Evolutionary conservation across 495 filamentous ascomycete genomes (phyloP), one percentile per base, ranked within the genome.

Genomic region (Penicillium paxilli): DNA sequence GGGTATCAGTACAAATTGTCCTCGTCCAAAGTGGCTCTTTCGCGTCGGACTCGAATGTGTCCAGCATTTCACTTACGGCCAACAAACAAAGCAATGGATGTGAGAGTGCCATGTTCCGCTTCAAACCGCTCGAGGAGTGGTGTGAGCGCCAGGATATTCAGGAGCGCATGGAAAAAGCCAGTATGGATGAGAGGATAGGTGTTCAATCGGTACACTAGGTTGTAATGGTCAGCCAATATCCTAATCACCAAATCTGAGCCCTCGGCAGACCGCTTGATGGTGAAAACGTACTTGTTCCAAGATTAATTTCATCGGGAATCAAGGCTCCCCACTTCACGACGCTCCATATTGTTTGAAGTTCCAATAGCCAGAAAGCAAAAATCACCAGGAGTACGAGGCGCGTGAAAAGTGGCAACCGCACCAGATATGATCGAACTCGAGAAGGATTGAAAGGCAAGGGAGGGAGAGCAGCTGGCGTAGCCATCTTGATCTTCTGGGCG

Each of bases 61-160:
- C 2, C n/a, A n/a, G 16, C 17, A 16, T 3, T 2, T 16, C 7
- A 85, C 92, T 77, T 79, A 96, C 91, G 90, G 45, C 94, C 95
- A 57, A 91, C 79, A 68, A 98, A 95, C 60, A 98, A 77, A 30
- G 88, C 81, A 44, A 93, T 61, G 17, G 91, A 84, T 22, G 88
- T 87, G 59, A 97, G 74, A n/a, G 92, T 96, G 22, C 94, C 94
- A 73, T 94, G 80, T 64, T 96, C 93, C n/a, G 84, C 77, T 72
- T 98, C 94, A 67, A 98, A 98, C 42, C 92, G 81, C 69, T 96
- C 92, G 57, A 98, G 65, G 42, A 98, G 74, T 14, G 94, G 94
- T 10, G 84, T 84, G 53, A 97, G 70, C 4, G 91, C 87, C 42
- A 96, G 16, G 37, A 88, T 64, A 70, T 97, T 96, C 60, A 97